Evolutionary conservation across 1,139 yeast genomes (phyloP), one percentile per base, ranked within the genome.

Genomic region (Torulaspora pretoriensis): DNA sequence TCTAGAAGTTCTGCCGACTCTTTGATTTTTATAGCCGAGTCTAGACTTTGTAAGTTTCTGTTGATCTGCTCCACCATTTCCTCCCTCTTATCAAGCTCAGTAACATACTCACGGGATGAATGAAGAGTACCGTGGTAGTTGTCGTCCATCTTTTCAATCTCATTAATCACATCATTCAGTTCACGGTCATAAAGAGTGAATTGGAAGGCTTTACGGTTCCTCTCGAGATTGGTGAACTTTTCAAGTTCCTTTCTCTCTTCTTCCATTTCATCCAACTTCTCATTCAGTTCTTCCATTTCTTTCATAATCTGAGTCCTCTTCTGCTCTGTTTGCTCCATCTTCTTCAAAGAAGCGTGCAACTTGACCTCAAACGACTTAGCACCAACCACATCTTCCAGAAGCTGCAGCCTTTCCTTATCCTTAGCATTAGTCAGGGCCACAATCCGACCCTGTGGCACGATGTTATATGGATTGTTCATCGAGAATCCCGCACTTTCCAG

Each of bases 401-500:
- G 69, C 26, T 79, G 74, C 47, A 92, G 71, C 49, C 97, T 74
- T 60, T 90, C 97, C 2, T 77, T 63, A 62, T 89, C 96, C 55
- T 85, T 84, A 1, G 97, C 92, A 61, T 89, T 89, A 0, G 98
- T 92, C 49, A 92, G 72, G 1, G 84, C 75, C 0, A 90, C 81
- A 56, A 89, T 87, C 56, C 87, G 75, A 12, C 99, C 99, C 65
- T 92, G 99, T 0, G 98, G 98, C 3, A 92, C 98, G 56, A 92
- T 90, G 64, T 92, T 92, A 65, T 90, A 92, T 0, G 97, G 97
- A 53, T 89, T 90, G 3, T 90, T 81, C 48, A 87, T 75, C 1
- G 96, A 85, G 60, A 92, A 89, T 0, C 98, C 98, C 0, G 96
- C 96, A 58, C 88, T 82, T 63, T 92, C 97, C 34, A 94, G 71